A percentile compares a stretch with the other conserved stretches of the same genome.
Conservation (phyloP, 768 basidiomycete genomes). For the Mycena metata region DNA sequence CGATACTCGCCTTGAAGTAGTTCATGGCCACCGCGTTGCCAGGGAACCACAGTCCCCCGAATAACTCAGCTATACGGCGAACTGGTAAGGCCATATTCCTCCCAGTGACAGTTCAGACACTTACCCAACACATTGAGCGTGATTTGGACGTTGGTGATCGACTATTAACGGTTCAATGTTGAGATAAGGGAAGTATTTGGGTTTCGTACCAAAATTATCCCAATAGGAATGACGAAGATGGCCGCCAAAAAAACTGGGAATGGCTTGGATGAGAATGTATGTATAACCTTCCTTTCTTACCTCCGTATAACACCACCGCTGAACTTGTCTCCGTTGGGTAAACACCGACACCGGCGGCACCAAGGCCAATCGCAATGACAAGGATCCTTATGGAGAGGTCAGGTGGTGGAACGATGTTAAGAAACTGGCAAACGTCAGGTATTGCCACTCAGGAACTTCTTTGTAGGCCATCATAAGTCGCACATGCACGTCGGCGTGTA, state of each 20-base stretch:
- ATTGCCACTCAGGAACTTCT: conserved; percentile 62
- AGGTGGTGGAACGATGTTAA: not conserved
- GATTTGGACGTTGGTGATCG: conserved; percentile 52
- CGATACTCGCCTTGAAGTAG: conserved; percentile 44
- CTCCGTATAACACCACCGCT: conserved; percentile 42
- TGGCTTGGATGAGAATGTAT: no score
- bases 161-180: conserved; percentile 16
- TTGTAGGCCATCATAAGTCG: conserved; percentile 57
- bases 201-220: conserved; percentile 43
- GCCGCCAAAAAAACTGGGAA: conserved; percentile 32
- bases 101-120: no score
- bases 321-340: conserved; percentile 51
- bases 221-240: conserved; percentile 47
- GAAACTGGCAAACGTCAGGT: conserved; percentile 40
- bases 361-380: conserved; percentile 46
- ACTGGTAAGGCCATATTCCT: conserved; percentile 41
- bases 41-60: conserved; percentile 45
- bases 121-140: conserved; percentile 46
- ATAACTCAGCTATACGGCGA: no score
- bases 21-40: conserved; percentile 52
- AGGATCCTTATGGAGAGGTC: conserved; percentile 33
- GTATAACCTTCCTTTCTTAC: conserved; percentile 16
- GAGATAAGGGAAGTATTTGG: not conserved
- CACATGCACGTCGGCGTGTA: conserved; percentile 54
- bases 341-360: conserved; percentile 45